A percentile compares a stretch with the other conserved stretches of the same genome.
Conservation (phyloP, 345 rosid genomes). For the Gossypium australe region DNA sequence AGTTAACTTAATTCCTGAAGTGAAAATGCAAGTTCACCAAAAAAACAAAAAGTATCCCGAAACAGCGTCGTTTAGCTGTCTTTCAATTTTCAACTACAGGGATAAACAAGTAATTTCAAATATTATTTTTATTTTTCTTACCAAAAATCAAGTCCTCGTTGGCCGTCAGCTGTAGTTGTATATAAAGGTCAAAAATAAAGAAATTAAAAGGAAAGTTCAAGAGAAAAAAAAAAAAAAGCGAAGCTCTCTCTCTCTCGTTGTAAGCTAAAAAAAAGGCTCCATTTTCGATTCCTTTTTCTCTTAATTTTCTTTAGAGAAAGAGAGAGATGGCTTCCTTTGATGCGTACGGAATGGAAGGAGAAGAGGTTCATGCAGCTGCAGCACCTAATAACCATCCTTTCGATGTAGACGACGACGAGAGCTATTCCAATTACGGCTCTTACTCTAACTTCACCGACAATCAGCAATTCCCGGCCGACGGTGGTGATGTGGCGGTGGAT, state of each 20-base stretch:
- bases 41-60: not conserved
- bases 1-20: no score
- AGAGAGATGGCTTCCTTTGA: conserved; percentile 45
- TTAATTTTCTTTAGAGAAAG: not conserved
- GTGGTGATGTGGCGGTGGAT: conserved; percentile 41
- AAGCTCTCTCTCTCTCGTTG: not conserved
- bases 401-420: conserved; percentile 29
- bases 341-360: conserved; percentile 37
- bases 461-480: conserved; percentile 25
- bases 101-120: not conserved
- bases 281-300: not conserved
- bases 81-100: not conserved
- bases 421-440: conserved; percentile 32
- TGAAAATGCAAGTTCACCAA: not conserved
- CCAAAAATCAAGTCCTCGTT: not conserved
- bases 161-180: conserved; percentile 3
- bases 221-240: not conserved
- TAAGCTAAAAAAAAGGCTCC: not conserved
- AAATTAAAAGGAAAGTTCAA: not conserved
- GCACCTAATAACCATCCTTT: conserved; percentile 30
- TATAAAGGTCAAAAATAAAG: not conserved
- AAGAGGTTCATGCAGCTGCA: conserved; percentile 21
- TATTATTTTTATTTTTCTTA: not conserved
- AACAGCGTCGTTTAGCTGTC: not conserved
- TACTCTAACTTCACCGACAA: conserved; percentile 43